Evolutionary conservation across 176 grass and related monocot species (phyloP).

Genomic region (Zoysia japonica): DNA sequence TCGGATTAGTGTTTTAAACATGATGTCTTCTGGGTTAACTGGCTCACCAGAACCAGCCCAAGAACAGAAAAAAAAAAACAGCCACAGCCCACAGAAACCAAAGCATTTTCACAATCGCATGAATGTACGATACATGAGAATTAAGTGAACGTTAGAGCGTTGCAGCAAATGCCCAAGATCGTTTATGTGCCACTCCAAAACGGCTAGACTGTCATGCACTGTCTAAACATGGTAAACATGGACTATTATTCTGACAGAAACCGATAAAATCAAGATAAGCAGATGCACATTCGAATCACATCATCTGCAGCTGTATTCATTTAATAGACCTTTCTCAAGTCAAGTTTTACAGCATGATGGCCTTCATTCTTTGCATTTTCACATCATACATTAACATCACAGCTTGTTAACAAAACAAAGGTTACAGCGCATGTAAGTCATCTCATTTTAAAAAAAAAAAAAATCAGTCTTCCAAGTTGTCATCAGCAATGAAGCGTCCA

Average conservation of each 20-base stretch:
- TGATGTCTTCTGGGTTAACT: not conserved
- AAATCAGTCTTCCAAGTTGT: not conserved
- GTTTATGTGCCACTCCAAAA: not conserved
- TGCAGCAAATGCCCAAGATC: not conserved
- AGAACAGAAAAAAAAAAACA: not conserved
- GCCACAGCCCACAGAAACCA: not conserved
- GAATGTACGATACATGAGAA: not conserved
- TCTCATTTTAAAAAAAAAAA: not conserved
- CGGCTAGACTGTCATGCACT: no score
- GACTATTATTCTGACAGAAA: no score
- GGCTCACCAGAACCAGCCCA: not conserved
- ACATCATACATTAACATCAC: not conserved
- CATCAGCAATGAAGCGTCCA: not conserved
- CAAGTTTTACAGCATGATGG: not conserved
- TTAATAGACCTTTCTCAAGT: not conserved
- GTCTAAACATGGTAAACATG: no score
- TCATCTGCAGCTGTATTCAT: not conserved
- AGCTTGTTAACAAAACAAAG: not conserved
- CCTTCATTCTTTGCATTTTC: not conserved
- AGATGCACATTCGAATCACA: not conserved
- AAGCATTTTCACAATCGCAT: not conserved
- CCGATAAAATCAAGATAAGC: not conserved
- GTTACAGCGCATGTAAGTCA: not conserved
- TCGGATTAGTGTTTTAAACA: no score
- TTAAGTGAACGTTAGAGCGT: not conserved